Evolutionary conservation across 345 rosid species (phyloP).

Genomic region (Arabis hirsuta): DNA sequence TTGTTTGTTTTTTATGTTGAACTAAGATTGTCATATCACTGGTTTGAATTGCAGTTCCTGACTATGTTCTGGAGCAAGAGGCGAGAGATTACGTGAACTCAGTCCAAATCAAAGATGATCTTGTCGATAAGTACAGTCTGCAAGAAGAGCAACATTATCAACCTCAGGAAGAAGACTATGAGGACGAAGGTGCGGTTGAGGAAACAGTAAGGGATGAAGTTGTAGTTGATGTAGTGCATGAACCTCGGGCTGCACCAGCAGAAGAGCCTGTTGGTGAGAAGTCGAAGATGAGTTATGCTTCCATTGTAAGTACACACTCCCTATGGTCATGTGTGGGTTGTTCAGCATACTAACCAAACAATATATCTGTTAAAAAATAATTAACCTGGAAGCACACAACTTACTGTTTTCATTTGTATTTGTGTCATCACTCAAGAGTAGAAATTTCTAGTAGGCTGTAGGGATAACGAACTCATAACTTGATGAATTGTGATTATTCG

Average conservation of each 20-base stretch:
- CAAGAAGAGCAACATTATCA: conserved; percentile 56
- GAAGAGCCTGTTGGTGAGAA: conserved; percentile 77
- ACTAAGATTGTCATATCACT: conserved; percentile 7
- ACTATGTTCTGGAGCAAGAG: conserved; percentile 81
- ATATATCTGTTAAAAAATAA: not conserved
- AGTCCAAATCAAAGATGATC: conserved; percentile 75
- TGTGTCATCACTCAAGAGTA: conserved; percentile 13
- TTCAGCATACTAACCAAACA: not conserved
- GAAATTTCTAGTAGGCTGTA: not conserved
- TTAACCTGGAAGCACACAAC: not conserved
- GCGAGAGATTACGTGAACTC: conserved; percentile 70
- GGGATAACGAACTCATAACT: not conserved
- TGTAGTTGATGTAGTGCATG: conserved; percentile 53
- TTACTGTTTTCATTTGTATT: not conserved
- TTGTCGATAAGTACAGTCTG: conserved; percentile 63
- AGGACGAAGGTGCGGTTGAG: conserved; percentile 62
- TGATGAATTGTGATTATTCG: not conserved
- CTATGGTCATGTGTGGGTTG: not conserved
- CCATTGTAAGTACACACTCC: conserved; percentile 64
- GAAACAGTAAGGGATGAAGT: conserved; percentile 67
- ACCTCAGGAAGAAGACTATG: conserved; percentile 62
- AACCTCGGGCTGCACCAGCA: conserved; percentile 47
- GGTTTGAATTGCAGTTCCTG: conserved; percentile 53
- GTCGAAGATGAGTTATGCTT: conserved; percentile 78
- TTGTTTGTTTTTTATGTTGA: not conserved